Evolutionary conservation across 148 eudicot species (phyloP), one percentile per base, ranked within the genome.

Genomic region (Vaccinium macrocarpon): DNA sequence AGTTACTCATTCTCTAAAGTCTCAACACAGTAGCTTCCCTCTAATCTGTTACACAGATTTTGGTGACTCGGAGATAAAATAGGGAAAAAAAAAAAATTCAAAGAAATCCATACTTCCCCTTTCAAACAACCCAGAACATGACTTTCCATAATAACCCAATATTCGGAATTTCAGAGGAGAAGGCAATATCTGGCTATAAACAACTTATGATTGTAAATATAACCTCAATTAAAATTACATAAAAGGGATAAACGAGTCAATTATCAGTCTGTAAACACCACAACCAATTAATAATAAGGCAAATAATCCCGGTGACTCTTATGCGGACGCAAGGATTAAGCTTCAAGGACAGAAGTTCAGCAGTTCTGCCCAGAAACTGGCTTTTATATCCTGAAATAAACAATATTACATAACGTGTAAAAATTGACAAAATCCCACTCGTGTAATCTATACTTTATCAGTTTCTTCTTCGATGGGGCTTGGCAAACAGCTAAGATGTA

Each of bases 1-100:
- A 23, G 75, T 89, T 91, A 78, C 70, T 89, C 91, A 89, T 85
- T 75, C 25, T 73, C 16, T 3, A 18, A 42, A 42, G 46, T 42
- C 14, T 52, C 38, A 46, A 42, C 46, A 42, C 73, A 35, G 38
- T 35, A 16, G 25, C 38, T 57, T 59, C 72, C 56, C 80, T 23
- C 29, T 48, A 55, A 59, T 80, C 74, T 55, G 80, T 48, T 15
- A 12, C 32, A 66, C 35, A 66, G 1, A 66, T 5, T 66, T 25
- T 25, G 72, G 38, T 4, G 15, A 66, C 35, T 25, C 72, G 3
- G 2, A 27, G 6, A 25, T 25, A 25, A 66, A 66, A 11, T 12
- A 66, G 72, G 11, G 13, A 25, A 66, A 35, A 66, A 66, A 35
- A 66, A 66, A 9, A 64, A 12, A 25, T 11, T 66, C 72, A 25